Percentiles rank a stretch among this genome's conserved stretches.
Conservation (phyloP, 768 basidiomycete species). For the Saitozyma sp. region DNA sequence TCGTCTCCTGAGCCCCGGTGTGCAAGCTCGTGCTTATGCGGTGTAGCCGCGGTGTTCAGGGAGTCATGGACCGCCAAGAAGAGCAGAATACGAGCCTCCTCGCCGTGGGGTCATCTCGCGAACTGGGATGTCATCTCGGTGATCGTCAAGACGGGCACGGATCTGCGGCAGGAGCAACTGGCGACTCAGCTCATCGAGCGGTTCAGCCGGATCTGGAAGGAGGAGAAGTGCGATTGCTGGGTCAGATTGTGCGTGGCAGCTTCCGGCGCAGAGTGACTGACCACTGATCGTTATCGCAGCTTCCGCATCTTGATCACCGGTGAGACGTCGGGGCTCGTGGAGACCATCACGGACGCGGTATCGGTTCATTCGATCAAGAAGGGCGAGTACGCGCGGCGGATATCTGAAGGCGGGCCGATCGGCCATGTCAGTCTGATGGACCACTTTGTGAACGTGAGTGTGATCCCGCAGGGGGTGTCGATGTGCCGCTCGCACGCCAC, state of each 20-base stretch:
- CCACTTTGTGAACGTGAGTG: slow-evolving; percentile 79
- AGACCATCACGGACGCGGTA: slow-evolving; percentile 97
- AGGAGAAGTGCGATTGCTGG: slow-evolving; percentile 90
- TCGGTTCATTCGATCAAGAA: slow-evolving; percentile 99
- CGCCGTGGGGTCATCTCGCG: slow-evolving; percentile 95
- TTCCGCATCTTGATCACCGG: slow-evolving; percentile 96
- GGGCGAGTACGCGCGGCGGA: slow-evolving; percentile 86
- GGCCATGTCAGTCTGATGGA: slow-evolving; percentile 87
- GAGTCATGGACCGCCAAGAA: slow-evolving; percentile 95
- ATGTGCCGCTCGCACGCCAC: neutral
- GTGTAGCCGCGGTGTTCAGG: slow-evolving; percentile 75
- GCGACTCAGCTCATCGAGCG: slow-evolving; percentile 91
- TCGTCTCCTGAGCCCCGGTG: neutral
- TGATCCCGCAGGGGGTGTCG: neutral
- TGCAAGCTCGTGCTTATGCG: neutral
- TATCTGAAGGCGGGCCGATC: slow-evolving; percentile 70
- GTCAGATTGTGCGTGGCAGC: slow-evolving; percentile 72
- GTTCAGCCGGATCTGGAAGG: slow-evolving; percentile 91
- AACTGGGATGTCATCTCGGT: slow-evolving; percentile 75
- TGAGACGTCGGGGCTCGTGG: slow-evolving; percentile 86
- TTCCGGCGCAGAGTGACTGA: slow-evolving; percentile 17
- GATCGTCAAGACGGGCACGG: slow-evolving; percentile 97
- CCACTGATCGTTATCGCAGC: slow-evolving; percentile 54
- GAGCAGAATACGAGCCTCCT: slow-evolving; percentile 86
- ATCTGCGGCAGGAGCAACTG: slow-evolving; percentile 93